Base-by-base conservation (phyloP, 1,284 basidiomycete species). In the Melanopsichium pennsylvanicum region DNA sequence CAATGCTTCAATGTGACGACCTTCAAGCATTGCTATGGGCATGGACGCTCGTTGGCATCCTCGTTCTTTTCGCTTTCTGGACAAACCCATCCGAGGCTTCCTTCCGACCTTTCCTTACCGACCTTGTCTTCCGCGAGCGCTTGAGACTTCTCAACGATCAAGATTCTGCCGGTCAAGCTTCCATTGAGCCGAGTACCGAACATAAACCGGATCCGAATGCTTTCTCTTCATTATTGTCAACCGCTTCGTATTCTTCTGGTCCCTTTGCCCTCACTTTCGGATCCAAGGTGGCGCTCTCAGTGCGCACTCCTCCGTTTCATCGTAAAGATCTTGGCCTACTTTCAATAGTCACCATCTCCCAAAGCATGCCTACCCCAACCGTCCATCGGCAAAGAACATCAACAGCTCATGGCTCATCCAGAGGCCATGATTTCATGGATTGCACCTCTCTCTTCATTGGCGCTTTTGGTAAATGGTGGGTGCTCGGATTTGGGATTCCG, bases 91-190 rank as follows among this genome's bases (percentile, higher is more conserved):
- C 89, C 51, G 93, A 97, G 83, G 87, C 88, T 38, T 93, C 92
- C 3, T 97, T 97, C 83, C 88, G 92, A 52, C 86, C 92, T 13
- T 94, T 93, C 83, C 89, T 97, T 75, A 97, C 93, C 27, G 93
- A 96, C 80, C 89, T 92, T 78, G 93, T 93, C 32, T 96, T 97
- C 81, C 90, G 93, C 46, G 89, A 92, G 59, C 93, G 97, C 81
- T 86, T 97, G 55, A 91, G 88, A 63, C 89, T 90, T 59, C 87
- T 97, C 35, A 66, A 64, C 25, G 63, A 75, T 35, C 44, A 68
- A 31, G 41, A 55, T 40, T 48, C 45, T 19, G 41, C 45, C 7
- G 37, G 23, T 7, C 5, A 18, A n/a, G 23, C 48, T 29, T 44
- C 58, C 4, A 32, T 26, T 2, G 34, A 43, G 22, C 13, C 39